Evolutionary conservation across 805 yeast species (phyloP), one percentile per base, ranked within the genome.

Genomic region (Ogataea pini): DNA sequence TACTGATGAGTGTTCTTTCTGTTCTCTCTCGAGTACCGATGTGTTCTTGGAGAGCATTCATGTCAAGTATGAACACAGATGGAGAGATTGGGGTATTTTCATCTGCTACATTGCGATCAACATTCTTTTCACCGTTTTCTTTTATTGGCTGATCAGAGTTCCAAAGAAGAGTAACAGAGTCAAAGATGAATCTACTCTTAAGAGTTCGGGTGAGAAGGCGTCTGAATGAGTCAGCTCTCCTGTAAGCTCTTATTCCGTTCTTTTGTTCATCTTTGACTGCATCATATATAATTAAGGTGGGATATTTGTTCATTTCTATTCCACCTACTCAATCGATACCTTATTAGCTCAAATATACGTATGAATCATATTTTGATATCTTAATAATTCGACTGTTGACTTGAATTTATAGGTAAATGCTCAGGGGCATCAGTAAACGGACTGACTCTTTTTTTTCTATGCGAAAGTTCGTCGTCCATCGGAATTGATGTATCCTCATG

Each of bases 71-170:
- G 31, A 34, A 58, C 74, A 52, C 76, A 84, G 73, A 82, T 80
- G 86, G 84, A 73, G 85, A 65, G 73, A 83, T 62, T 72, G 73
- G 58, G 88, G 86, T 55, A 71, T 83, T 20, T 76, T 75, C 57
- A 63, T 76, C 49, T 74, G 73, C 42, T 83, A 70, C 57, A 73
- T 78, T 52, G 70, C 64, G 19, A 69, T 79, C 57, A 76, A 80
- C 55, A 51, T 67, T 6, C 13, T 47, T 2, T 49, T 70, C 41
- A 56, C 68, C n/a, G 47, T 64, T 42, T 55, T 56, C 56, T 46
- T 69, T 48, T 77, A 77, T 61, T 77, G 86, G 85, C 61, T 80
- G 22, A 79, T 82, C 10, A 79, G 94, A 75, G 92, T 86, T 51
- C 94, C 94, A 47, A 85, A 85, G 76, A 78, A 76, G 54, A 48